These are phyloP conservation scores for Zalaria obscura DNA, from an alignment of 2,329 filamentous ascomycete genomes.

Conservation along the genomic window DNA sequence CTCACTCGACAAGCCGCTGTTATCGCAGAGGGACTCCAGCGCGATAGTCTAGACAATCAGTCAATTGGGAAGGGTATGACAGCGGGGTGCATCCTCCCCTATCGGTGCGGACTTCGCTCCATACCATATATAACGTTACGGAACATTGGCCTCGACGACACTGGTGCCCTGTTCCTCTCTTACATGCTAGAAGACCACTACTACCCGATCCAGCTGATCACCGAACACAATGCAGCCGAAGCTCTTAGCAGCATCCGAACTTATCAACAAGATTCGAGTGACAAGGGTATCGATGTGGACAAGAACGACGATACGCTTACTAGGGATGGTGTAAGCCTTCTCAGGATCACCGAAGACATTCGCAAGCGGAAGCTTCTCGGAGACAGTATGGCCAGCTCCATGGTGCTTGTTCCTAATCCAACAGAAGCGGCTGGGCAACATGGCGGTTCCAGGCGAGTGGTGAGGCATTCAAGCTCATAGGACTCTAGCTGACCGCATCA, in stretches of 20 bases:
- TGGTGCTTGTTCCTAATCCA: background rate
- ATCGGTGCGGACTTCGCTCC: conserved; percentile 22
- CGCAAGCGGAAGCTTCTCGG: conserved; percentile 1
- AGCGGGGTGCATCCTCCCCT: conserved; percentile 7
- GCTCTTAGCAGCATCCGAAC: conserved; percentile 16
- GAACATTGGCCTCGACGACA: conserved; percentile 20
- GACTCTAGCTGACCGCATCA: background rate
- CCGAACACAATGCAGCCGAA: conserved; percentile 16
- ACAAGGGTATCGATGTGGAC: conserved; percentile 21
- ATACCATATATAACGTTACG: conserved; percentile 24
- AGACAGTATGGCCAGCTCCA: background rate
- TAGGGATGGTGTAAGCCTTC: conserved; percentile 18
- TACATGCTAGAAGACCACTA: conserved; percentile 24
- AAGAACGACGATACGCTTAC: conserved; percentile 13
- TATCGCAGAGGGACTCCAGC: background rate
- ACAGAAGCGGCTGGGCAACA: background rate
- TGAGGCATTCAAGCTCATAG: no score
- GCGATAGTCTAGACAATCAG: conserved; percentile 2
- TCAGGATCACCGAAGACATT: conserved; percentile 17
- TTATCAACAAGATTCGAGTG: conserved; percentile 14
- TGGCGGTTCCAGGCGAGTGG: no score
- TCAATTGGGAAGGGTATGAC: conserved; percentile 7
- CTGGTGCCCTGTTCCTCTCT: conserved; percentile 26
- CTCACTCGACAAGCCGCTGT: no score
- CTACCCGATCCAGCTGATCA: conserved; percentile 21